Conservation (phyloP, 2,329 filamentous ascomycete species). For the Meredithiella fracta region DNA sequence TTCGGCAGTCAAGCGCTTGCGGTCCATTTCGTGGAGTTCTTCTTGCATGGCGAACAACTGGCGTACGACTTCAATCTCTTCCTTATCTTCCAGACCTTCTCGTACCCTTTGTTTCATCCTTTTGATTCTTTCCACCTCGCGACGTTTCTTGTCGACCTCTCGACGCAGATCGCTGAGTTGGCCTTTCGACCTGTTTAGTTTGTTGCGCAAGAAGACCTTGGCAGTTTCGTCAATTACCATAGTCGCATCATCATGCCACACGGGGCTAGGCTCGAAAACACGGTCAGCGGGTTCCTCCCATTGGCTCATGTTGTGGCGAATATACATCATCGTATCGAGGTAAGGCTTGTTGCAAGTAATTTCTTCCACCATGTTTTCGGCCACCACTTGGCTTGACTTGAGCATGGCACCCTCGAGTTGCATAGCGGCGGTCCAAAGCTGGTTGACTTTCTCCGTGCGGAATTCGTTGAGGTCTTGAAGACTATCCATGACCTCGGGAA, state of each 20-base stretch:
- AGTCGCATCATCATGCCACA: conserved; percentile 85
- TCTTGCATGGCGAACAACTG: conserved; percentile 76
- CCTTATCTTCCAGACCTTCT: conserved; percentile 72
- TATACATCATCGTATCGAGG: conserved; percentile 95
- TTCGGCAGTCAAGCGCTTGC: conserved; percentile 71
- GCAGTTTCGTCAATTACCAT: conserved; percentile 79
- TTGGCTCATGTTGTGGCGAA: conserved; percentile 68
- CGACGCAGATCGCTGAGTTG: conserved; percentile 64
- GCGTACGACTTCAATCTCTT: conserved; percentile 71
- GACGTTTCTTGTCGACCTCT: conserved; percentile 70
- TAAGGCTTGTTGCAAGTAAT: conserved; percentile 76
- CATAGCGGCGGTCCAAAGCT: conserved; percentile 67
- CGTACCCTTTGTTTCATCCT: conserved; percentile 57
- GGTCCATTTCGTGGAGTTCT: conserved; percentile 66
- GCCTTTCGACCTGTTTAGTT: conserved; percentile 77
- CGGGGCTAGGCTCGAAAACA: conserved; percentile 79
- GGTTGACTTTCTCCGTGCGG: conserved; percentile 66
- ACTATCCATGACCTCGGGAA: conserved; percentile 84
- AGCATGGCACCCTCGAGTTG: conserved; percentile 68
- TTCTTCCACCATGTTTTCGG: conserved; percentile 59
- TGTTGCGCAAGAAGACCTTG: conserved; percentile 80
- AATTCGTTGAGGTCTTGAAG: conserved; percentile 89
- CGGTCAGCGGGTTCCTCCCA: conserved; percentile 79
- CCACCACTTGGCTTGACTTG: conserved; percentile 51
- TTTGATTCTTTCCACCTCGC: conserved; percentile 68